phyloP scores from a whole-genome alignment of 768 basidiomycete genomes.

The Russula virescens region DNA sequence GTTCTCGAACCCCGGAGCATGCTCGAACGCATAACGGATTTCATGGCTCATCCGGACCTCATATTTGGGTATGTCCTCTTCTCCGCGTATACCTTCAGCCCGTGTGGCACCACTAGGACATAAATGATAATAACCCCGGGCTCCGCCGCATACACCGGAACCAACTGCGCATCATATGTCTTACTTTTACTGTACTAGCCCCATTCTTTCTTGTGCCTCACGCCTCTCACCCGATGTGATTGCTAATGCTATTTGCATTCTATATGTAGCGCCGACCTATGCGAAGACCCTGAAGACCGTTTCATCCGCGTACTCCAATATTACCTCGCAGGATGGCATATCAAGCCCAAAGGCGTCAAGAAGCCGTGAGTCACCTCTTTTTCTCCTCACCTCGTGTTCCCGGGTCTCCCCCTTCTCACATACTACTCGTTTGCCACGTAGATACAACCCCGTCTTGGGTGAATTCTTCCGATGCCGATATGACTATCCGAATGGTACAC shows the following conservation, averaged over 20 bases:
- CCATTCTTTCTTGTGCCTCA: no score
- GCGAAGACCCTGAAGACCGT: conserved; percentile 78
- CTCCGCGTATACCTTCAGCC: background rate
- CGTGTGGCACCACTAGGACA: background rate
- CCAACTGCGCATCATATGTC: background rate
- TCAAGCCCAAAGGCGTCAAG: conserved; percentile 99
- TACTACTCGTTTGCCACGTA: conserved; percentile 29
- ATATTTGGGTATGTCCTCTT: conserved; percentile 72
- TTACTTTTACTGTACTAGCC: no score
- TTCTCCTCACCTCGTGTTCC: conserved; percentile 1
- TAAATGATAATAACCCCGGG: no score
- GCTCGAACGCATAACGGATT: conserved; percentile 98
- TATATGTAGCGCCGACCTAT: conserved; percentile 63
- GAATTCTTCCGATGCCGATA: conserved; percentile 98
- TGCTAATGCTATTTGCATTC: background rate
- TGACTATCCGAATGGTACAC: conserved; percentile 85
- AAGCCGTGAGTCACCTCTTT: conserved; percentile 84
- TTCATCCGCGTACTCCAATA: conserved; percentile 89
- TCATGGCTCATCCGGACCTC: conserved; percentile 98
- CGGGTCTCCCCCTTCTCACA: conserved; percentile 12
- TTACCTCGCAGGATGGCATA: conserved; percentile 99
- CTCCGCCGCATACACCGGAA: background rate
- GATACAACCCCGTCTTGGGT: conserved; percentile 95
- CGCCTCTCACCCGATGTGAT: background rate
- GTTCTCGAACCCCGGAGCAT: conserved; percentile 96